These are phyloP conservation scores for Petunia axillaris DNA, from an alignment of 257 asterid genomes.

Conservation along the genomic window DNA sequence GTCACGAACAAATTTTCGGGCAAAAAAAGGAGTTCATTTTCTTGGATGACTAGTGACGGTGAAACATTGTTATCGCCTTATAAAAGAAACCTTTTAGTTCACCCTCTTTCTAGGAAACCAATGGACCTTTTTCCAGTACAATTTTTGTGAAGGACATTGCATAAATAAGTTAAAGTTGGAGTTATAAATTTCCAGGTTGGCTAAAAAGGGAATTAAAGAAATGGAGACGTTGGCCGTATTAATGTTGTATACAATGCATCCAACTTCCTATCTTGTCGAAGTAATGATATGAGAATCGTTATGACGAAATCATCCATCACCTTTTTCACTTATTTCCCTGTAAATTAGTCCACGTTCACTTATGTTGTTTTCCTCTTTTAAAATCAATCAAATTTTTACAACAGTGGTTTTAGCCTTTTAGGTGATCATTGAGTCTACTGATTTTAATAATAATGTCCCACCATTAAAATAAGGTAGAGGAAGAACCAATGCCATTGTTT, in stretches of 20 bases:
- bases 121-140: background rate
- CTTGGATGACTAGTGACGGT: background rate
- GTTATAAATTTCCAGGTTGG: background rate
- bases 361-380: background rate
- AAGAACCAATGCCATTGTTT: background rate
- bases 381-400: no score
- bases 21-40: no score
- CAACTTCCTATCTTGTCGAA: constrained; percentile 10
- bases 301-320: background rate
- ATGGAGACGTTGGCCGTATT: constrained; percentile 3
- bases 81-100: background rate
- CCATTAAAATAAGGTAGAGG: constrained; percentile 19
- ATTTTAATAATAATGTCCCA: background rate
- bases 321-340: background rate
- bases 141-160: no score
- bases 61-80: background rate
- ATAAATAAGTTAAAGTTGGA: background rate
- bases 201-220: background rate
- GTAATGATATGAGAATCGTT: background rate
- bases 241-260: background rate
- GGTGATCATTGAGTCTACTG: background rate
- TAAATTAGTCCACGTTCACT: background rate
- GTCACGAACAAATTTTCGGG: background rate
- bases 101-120: background rate
- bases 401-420: background rate